These are phyloP conservation scores for Bimuria novae-zelandiae DNA, from an alignment of 2,329 filamentous ascomycete genomes.

Conservation along the genomic window DNA sequence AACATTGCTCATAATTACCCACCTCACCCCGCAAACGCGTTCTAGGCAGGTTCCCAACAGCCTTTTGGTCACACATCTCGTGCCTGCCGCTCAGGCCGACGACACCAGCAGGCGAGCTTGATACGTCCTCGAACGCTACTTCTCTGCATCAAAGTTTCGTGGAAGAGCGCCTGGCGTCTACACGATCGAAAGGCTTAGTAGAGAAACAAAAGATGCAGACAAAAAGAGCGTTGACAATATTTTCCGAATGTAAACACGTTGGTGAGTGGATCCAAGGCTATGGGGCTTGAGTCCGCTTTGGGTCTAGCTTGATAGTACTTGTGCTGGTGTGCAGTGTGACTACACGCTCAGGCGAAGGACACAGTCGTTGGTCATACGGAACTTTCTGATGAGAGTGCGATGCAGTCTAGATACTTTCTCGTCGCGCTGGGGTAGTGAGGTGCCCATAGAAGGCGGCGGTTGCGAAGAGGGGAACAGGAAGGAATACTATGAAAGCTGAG, in stretches of 20 bases:
- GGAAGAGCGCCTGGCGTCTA: constrained; percentile 2
- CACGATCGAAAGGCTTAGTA: neutral
- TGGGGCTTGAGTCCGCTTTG: neutral
- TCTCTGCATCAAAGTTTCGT: neutral
- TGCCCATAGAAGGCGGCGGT: too few relatives aligned
- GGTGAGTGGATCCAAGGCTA: neutral
- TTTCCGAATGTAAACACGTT: neutral
- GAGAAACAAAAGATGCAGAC: neutral
- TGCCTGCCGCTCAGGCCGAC: neutral
- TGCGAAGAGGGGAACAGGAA: neutral
- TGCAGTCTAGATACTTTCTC: too few relatives aligned
- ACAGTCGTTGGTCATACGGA: neutral
- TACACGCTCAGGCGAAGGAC: neutral
- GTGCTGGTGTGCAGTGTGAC: neutral
- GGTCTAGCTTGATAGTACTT: neutral
- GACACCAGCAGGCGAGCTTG: neutral
- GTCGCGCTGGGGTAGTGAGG: too few relatives aligned
- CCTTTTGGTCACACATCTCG: too few relatives aligned
- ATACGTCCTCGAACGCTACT: neutral
- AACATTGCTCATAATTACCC: too few relatives aligned
- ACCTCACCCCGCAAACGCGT: too few relatives aligned
- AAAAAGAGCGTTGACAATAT: neutral
- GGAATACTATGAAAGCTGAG: neutral
- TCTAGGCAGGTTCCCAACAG: too few relatives aligned
- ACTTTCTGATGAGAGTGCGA: neutral